phyloP scores from a whole-genome alignment of 2,329 filamentous ascomycete genomes.

The Talaromyces sp. region DNA sequence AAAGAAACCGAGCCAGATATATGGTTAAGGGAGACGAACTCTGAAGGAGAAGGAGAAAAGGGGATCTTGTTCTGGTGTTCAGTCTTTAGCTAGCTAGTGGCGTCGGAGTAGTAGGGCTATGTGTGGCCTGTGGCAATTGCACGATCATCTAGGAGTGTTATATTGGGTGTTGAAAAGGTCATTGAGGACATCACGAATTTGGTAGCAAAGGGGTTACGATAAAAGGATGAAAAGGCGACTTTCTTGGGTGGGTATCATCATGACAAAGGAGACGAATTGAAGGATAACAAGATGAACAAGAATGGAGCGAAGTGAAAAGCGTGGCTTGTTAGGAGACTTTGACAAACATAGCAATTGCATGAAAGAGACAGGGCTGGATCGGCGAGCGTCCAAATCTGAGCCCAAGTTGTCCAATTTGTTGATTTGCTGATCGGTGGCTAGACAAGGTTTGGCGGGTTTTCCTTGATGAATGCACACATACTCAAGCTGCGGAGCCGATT shows the following conservation, averaged over 20 bases:
- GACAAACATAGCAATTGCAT: background rate
- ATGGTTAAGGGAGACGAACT: background rate
- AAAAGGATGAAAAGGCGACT: background rate
- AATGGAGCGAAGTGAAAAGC: background rate
- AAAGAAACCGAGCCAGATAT: background rate
- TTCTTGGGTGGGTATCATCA: conserved; percentile 11
- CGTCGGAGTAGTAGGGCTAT: background rate
- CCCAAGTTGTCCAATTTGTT: background rate
- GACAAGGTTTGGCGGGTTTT: background rate
- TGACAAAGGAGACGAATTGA: background rate
- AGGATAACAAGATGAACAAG: background rate
- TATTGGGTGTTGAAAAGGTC: background rate
- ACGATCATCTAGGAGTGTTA: background rate
- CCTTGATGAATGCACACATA: background rate
- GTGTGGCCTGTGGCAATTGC: background rate
- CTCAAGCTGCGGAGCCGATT: background rate
- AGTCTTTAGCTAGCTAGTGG: background rate
- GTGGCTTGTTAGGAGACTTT: background rate
- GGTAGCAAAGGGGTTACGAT: conserved; percentile 14
- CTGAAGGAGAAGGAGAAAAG: background rate
- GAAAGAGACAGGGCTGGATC: background rate
- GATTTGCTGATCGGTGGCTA: background rate
- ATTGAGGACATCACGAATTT: background rate
- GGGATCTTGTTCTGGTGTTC: background rate
- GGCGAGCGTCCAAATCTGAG: background rate